These are phyloP conservation scores for Aspergillus aculeatus DNA, from an alignment of 2,329 filamentous ascomycete species.

Conservation along the genomic window DNA sequence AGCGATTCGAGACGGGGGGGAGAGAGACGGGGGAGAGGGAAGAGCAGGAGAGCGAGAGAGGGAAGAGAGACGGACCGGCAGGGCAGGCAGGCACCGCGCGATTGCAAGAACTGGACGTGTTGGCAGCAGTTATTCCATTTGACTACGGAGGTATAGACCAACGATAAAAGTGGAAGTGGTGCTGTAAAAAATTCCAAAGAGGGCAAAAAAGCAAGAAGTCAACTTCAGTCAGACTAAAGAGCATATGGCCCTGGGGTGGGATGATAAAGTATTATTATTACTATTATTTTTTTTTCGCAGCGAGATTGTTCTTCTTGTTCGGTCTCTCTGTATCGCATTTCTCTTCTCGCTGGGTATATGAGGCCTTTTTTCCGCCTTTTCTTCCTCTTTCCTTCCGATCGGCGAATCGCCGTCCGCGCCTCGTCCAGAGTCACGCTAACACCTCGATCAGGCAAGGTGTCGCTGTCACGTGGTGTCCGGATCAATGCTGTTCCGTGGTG, in stretches of 20 bases:
- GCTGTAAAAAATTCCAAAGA: no score
- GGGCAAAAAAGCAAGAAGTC: no score
- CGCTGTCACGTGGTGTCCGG: neutral
- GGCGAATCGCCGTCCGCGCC: neutral
- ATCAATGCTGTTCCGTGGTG: neutral
- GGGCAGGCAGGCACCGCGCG: neutral
- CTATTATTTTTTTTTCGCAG: neutral
- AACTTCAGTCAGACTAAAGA: neutral
- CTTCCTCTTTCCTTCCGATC: neutral
- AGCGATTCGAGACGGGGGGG: constrained; percentile 3
- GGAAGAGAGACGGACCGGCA: constrained; percentile 6
- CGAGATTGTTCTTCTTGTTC: neutral
- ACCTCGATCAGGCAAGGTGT: neutral
- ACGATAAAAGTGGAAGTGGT: no score
- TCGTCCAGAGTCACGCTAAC: neutral
- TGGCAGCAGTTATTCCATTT: neutral
- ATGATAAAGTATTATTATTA: neutral
- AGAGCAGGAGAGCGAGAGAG: neutral
- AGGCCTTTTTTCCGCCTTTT: neutral
- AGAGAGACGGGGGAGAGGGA: neutral
- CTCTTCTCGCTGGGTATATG: neutral
- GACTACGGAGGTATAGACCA: no score
- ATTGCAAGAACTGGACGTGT: neutral
- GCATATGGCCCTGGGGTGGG: neutral
- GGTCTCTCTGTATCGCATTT: neutral